Percentiles rank a stretch among this genome's conserved stretches.
phyloP scores from a whole-genome alignment of 1,139 yeast species.

The Magnusiomyces fungicola region DNA sequence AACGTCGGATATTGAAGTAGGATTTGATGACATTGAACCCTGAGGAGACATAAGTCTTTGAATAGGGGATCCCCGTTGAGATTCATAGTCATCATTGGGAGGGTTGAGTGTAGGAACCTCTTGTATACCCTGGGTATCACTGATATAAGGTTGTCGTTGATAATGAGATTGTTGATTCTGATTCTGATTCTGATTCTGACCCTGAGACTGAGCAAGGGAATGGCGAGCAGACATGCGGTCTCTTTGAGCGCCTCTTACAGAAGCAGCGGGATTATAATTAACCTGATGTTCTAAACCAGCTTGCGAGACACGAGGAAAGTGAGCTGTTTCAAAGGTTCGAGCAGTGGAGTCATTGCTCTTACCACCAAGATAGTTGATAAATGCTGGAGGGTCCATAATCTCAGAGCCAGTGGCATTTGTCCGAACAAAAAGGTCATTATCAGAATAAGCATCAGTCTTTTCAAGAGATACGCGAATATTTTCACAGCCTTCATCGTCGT shows the following conservation, averaged over 20 bases:
- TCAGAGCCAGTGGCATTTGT: constrained; percentile 61
- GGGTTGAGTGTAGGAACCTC: background rate
- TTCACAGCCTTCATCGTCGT: constrained; percentile 71
- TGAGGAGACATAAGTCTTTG: constrained; percentile 26
- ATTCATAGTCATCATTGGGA: constrained; percentile 3
- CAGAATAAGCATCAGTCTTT: constrained; percentile 55
- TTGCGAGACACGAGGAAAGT: constrained; percentile 23
- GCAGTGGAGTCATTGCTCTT: constrained; percentile 28
- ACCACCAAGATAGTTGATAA: constrained; percentile 44
- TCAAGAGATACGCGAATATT: constrained; percentile 61
- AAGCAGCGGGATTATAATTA: constrained; percentile 11
- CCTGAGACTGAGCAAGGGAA: background rate
- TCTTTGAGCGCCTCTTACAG: background rate
- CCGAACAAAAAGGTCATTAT: constrained; percentile 49
- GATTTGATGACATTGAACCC: constrained; percentile 27
- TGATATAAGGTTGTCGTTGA: background rate
- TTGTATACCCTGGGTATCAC: background rate
- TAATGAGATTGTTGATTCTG: background rate
- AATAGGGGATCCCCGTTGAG: constrained; percentile 2
- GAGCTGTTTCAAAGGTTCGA: constrained; percentile 24
- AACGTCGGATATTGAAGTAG: constrained; percentile 16
- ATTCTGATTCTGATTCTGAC: background rate
- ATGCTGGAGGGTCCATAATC: constrained; percentile 50
- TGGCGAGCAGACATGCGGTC: constrained; percentile 3
- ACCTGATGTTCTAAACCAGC: constrained; percentile 10